phyloP scores from a whole-genome alignment of 1,284 basidiomycete genomes.

The Cutaneotrichosporon cutaneum region DNA sequence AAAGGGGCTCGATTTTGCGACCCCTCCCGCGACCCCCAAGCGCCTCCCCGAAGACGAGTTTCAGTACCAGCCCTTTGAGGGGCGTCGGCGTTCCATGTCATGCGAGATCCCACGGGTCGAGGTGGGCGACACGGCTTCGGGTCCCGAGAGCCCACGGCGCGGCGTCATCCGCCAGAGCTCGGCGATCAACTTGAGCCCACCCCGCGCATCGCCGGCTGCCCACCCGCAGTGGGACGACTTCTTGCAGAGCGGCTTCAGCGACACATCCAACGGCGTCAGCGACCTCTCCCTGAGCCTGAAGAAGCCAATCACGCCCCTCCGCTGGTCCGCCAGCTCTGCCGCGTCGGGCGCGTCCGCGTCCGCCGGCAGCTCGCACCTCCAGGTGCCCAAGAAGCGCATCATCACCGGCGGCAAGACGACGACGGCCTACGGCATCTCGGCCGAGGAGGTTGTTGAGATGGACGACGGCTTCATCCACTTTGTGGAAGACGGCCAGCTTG shows the following conservation, averaged over 20 bases:
- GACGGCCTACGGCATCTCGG: constrained; percentile 13
- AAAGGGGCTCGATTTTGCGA: constrained; percentile 17
- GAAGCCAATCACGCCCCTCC: constrained; percentile 4
- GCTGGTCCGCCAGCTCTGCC: neutral
- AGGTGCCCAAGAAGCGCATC: constrained; percentile 13
- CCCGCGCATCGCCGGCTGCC: neutral
- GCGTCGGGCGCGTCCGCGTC: neutral
- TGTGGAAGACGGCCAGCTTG: constrained; percentile 40
- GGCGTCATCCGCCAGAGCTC: constrained; percentile 13
- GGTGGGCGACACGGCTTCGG: neutral
- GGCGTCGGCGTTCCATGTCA: constrained; percentile 29
- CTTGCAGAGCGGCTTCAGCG: constrained; percentile 27
- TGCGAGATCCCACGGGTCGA: constrained; percentile 18
- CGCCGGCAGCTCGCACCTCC: constrained; percentile 1
- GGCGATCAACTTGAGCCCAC: constrained; percentile 12
- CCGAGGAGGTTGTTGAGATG: constrained; percentile 34
- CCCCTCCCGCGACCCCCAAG: constrained; percentile 8
- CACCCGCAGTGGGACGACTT: constrained; percentile 29
- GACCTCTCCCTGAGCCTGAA: constrained; percentile 20
- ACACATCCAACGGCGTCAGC: constrained; percentile 16
- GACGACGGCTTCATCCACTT: constrained; percentile 45
- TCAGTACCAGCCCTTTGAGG: constrained; percentile 27
- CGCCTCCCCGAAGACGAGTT: constrained; percentile 10
- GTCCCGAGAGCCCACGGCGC: neutral
- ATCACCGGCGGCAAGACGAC: constrained; percentile 7